Conservation (phyloP, 106 monocot species). For the Xerophyta viscosa region DNA sequence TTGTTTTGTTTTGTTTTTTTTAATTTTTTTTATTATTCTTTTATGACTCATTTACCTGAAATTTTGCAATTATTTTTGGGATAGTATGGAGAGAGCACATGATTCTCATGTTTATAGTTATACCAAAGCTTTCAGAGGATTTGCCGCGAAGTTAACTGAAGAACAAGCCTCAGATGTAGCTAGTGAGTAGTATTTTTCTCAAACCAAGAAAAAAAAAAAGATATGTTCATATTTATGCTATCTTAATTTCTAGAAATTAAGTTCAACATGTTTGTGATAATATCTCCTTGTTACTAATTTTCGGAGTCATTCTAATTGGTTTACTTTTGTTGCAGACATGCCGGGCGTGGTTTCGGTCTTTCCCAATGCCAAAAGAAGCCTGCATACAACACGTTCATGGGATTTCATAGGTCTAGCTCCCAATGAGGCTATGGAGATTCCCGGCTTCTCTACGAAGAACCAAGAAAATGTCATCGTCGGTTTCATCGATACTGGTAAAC, state of each 20-base stretch:
- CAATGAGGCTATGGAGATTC: conserved; percentile 54
- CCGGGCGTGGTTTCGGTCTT: conserved; percentile 72
- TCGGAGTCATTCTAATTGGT: background rate
- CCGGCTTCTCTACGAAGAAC: conserved; percentile 79
- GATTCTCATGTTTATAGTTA: conserved; percentile 85
- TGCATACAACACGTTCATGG: conserved; percentile 94
- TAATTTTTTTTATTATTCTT: background rate
- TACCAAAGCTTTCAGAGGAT: conserved; percentile 65
- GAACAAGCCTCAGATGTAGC: conserved; percentile 57
- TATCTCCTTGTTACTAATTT: too few relatives aligned
- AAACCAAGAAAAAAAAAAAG: too few relatives aligned
- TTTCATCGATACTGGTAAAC: conserved; percentile 85
- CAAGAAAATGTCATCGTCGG: conserved; percentile 94
- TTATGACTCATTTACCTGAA: background rate
- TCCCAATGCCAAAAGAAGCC: conserved; percentile 54
- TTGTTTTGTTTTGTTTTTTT: background rate
- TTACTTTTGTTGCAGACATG: conserved; percentile 38
- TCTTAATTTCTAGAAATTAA: too few relatives aligned
- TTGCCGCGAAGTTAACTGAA: conserved; percentile 74
- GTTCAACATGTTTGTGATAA: too few relatives aligned
- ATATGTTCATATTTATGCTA: too few relatives aligned
- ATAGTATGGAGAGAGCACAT: conserved; percentile 51
- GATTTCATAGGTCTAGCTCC: conserved; percentile 78
- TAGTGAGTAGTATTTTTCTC: conserved; percentile 30
- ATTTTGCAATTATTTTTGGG: background rate